These are phyloP conservation scores for Neurospora sp. DNA, from an alignment of 2,329 filamentous ascomycete genomes.

Conservation along the genomic window DNA sequence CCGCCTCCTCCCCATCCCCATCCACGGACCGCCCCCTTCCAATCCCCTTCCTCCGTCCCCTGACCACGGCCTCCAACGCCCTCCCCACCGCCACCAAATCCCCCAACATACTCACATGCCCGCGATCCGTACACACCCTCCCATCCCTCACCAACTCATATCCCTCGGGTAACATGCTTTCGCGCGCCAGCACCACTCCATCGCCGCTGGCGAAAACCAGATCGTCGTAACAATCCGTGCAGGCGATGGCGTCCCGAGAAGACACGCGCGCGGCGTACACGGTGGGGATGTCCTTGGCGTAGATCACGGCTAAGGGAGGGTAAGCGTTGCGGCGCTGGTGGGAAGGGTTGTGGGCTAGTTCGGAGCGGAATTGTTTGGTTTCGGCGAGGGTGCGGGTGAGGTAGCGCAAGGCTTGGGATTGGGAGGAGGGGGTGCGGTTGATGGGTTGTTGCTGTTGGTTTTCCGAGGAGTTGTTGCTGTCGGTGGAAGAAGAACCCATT, in stretches of 20 bases:
- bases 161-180: constrained; percentile 63
- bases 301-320: constrained; percentile 73
- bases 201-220: constrained; percentile 81
- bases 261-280: constrained; percentile 72
- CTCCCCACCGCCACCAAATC: constrained; percentile 73
- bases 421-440: constrained; percentile 32
- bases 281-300: constrained; percentile 78
- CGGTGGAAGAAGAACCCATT: constrained; percentile 27
- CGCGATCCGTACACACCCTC: constrained; percentile 68
- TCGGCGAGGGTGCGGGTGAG: constrained; percentile 64
- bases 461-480: constrained; percentile 9
- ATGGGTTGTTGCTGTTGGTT: background rate
- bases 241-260: constrained; percentile 62
- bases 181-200: constrained; percentile 68
- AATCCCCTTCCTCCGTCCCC: constrained; percentile 62
- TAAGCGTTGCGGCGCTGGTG: constrained; percentile 62
- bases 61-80: constrained; percentile 59
- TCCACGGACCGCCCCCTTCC: constrained; percentile 40
- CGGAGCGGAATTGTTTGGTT: constrained; percentile 64
- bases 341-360: constrained; percentile 52
- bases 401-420: constrained; percentile 49
- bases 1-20: background rate
- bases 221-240: constrained; percentile 73
- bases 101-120: constrained; percentile 79
- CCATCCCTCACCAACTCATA: constrained; percentile 68